Conservation (phyloP, 2,329 filamentous ascomycete species). For the Clonostachys sp. region DNA sequence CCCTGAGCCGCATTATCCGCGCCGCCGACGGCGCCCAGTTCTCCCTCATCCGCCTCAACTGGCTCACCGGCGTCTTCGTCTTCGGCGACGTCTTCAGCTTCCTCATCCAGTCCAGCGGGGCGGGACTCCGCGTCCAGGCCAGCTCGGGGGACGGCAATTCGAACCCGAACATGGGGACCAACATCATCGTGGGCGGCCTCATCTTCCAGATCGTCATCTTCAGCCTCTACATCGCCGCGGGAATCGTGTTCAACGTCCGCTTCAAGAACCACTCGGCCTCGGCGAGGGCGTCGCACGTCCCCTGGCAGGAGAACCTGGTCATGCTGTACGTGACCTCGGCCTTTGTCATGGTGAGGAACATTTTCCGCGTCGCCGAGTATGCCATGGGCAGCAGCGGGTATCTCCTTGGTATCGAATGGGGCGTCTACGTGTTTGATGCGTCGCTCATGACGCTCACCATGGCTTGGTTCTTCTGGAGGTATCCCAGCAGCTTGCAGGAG, state of each 20-base stretch:
- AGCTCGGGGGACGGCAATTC: background rate
- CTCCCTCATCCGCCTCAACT: slow-evolving; percentile 11
- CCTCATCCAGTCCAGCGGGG: slow-evolving; percentile 19
- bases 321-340: slow-evolving; percentile 28
- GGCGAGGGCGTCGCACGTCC: slow-evolving; percentile 2
- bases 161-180: slow-evolving; percentile 21
- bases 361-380: slow-evolving; percentile 43
- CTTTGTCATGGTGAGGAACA: slow-evolving; percentile 32
- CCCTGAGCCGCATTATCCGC: slow-evolving; percentile 29
- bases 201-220: slow-evolving; percentile 51
- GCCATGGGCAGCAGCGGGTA: slow-evolving; percentile 29
- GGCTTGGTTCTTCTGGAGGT: too few relatives aligned
- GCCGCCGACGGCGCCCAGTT: slow-evolving; percentile 12
- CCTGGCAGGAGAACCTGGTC: slow-evolving; percentile 23
- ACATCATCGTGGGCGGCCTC: slow-evolving; percentile 47
- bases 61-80: slow-evolving; percentile 24
- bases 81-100: slow-evolving; percentile 20
- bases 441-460: slow-evolving; percentile 20
- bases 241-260: slow-evolving; percentile 33
- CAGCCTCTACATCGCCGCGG: slow-evolving; percentile 41
- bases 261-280: slow-evolving; percentile 6
- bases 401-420: slow-evolving; percentile 28
- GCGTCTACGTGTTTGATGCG: slow-evolving; percentile 32
- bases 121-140: slow-evolving; percentile 10
- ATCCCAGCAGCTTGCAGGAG: background rate